Conservation (phyloP, 352 stramenopile species). For the Thalassiosira livingstoniorum region DNA sequence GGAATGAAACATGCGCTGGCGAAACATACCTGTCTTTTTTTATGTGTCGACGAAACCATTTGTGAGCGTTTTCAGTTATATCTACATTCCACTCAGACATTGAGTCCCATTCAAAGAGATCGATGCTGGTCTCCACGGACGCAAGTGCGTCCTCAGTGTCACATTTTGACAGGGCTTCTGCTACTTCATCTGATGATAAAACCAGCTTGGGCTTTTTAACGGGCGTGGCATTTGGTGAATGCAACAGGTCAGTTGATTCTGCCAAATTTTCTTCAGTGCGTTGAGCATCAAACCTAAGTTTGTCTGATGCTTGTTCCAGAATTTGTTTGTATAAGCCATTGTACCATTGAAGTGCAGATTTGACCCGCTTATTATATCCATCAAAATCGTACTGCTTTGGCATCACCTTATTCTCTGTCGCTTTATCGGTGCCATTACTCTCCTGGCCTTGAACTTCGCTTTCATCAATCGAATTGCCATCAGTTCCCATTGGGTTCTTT, state of each 20-base stretch:
- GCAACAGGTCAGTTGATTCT: not conserved
- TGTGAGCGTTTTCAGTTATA: conserved; percentile 66
- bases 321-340: conserved; percentile 25
- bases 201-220: conserved; percentile 1
- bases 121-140: conserved; percentile 51
- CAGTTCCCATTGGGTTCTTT: not conserved
- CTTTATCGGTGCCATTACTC: too few species aligned
- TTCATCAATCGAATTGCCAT: too few species aligned
- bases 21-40: too few species aligned
- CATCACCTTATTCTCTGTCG: too few species aligned
- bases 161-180: conserved; percentile 34
- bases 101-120: conserved; percentile 54
- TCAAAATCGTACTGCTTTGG: too few species aligned
- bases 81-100: conserved; percentile 59
- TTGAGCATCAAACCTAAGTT: too few species aligned
- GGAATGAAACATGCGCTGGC: too few species aligned
- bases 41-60: conserved; percentile 57
- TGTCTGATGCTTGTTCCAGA: not conserved
- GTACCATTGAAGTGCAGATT: conserved; percentile 44
- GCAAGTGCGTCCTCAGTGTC: conserved; percentile 46
- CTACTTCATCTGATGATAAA: conserved; percentile 35
- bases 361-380: conserved; percentile 34
- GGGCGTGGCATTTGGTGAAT: not conserved
- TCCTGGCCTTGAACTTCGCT: too few species aligned
- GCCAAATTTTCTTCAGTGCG: not conserved